phyloP scores from a whole-genome alignment of 2,329 filamentous ascomycete genomes.

The Ascochyta clinopodiicola region DNA sequence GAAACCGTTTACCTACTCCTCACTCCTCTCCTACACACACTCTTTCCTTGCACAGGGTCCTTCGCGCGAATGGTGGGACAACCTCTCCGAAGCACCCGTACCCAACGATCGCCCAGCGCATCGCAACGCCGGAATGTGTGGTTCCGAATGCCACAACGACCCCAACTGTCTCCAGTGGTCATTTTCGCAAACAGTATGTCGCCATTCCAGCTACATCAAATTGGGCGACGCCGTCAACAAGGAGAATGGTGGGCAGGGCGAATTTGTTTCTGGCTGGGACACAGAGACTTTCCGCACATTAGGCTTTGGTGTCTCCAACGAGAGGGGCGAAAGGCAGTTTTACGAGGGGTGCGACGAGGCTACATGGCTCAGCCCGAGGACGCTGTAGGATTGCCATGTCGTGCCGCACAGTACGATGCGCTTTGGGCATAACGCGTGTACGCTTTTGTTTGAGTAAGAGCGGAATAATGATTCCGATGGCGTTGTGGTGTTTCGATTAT shows the following conservation, averaged over 20 bases:
- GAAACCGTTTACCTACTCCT: slow-evolving; percentile 48
- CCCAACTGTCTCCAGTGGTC: slow-evolving; percentile 46
- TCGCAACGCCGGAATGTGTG: slow-evolving; percentile 41
- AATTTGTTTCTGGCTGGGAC: slow-evolving; percentile 50
- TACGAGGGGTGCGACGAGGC: slow-evolving; percentile 46
- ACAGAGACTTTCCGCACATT: slow-evolving; percentile 44
- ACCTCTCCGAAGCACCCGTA: slow-evolving; percentile 40
- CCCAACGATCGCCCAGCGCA: slow-evolving; percentile 46
- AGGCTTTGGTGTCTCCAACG: slow-evolving; percentile 43
- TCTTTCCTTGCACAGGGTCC: slow-evolving; percentile 40
- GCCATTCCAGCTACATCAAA: slow-evolving; percentile 46
- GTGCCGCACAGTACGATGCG: slow-evolving; percentile 1
- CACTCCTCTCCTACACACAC: slow-evolving; percentile 48
- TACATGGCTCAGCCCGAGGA: slow-evolving; percentile 48
- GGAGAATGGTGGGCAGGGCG: slow-evolving; percentile 43
- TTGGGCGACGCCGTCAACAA: slow-evolving; percentile 42
- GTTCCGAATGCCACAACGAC: slow-evolving; percentile 44
- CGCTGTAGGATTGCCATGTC: slow-evolving; percentile 15
- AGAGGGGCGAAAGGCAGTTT: slow-evolving; percentile 39
- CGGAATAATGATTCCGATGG: slow-evolving; percentile 22
- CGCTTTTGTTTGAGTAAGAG: slow-evolving; percentile 13
- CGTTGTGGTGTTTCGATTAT: slow-evolving; percentile 35
- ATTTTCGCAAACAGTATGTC: slow-evolving; percentile 47
- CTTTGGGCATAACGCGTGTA: neutral
- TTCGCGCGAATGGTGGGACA: slow-evolving; percentile 47